Evolutionary conservation across 1,284 basidiomycete genomes (phyloP), one percentile per base, ranked within the genome.

Genomic region (Pyrrhoderma lamaoense): DNA sequence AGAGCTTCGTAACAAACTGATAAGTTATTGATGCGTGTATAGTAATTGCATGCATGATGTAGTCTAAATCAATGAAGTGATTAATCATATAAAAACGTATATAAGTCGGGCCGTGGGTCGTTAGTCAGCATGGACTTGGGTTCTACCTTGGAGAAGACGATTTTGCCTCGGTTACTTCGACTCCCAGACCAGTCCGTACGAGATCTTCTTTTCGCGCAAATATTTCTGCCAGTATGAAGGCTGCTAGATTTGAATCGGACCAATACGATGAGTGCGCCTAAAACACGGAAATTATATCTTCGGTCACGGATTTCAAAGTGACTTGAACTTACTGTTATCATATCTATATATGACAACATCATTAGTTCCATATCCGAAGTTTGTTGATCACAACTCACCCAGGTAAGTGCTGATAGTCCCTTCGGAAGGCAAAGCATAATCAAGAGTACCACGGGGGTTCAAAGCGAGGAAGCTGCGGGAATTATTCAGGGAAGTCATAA

Each of bases 231-330:
- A 64, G 45, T 16, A 65, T 57, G 49, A 65, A 65, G 4, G 63
- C 54, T 3, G 61, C 61, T 16, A 65, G 49, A 38, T 59, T 61
- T 11, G 60, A 47, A 47, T 65, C 62, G 16, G 58, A 52, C 63
- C 63, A 65, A 45, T 65, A 65, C 18, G 60, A 52, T 49, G 62
- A 60, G 49, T 65, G 63, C 3, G 63, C 61, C 60, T 62, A 42
- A 11, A 44, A 36, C 23, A 37, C 18, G 36, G 25, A 14, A 31
- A 45, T 34, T 44, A 14, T 16, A 45, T 22, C 13, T 36, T 19
- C 22, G 19, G 49, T 9, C 53, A 35, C 9, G 11, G 9, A 25
- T 5, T 21, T 2, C 16, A 39, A 8, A 23, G 11, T 5, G 25
- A 36, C 11, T 42, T 9, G 13, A 8, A 51, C 60, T 53, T 47